Percentiles rank a stretch among this genome's conserved stretches.
Evolutionary conservation across 2,329 filamentous ascomycete genomes (phyloP).

Genomic region (Cephalotrichum gorgonifer): DNA sequence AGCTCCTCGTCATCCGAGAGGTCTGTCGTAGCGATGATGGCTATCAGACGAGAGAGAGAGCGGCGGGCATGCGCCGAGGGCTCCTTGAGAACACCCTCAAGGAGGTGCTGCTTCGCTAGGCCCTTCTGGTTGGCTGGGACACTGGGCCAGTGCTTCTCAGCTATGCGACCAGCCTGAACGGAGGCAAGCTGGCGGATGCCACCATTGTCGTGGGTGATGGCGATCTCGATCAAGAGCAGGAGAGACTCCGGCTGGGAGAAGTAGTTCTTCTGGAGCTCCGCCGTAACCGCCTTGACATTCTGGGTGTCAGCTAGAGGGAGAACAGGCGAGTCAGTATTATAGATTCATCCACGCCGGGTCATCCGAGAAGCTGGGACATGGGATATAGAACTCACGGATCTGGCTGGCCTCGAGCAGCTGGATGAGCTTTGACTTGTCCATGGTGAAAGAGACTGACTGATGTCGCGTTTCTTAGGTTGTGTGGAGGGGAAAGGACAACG

Average conservation of each 20-base stretch:
- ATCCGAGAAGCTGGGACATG: slow-evolving; percentile 5
- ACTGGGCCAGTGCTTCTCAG: slow-evolving; percentile 75
- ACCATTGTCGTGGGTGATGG: slow-evolving; percentile 64
- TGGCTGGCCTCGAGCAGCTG: slow-evolving; percentile 80
- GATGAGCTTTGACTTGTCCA: slow-evolving; percentile 62
- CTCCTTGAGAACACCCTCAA: slow-evolving; percentile 77
- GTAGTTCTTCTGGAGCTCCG: slow-evolving; percentile 85
- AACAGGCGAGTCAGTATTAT: slow-evolving; percentile 19
- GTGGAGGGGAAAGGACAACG: neutral
- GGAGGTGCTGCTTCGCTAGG: slow-evolving; percentile 69
- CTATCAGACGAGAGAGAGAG: slow-evolving; percentile 78
- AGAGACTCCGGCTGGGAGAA: slow-evolving; percentile 80
- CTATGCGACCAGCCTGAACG: slow-evolving; percentile 77
- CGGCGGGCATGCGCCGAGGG: slow-evolving; percentile 68
- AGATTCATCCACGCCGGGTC: slow-evolving; percentile 1
- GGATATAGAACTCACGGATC: slow-evolving; percentile 73
- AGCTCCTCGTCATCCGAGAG: slow-evolving; percentile 66
- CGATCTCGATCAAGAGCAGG: slow-evolving; percentile 76
- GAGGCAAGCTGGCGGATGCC: slow-evolving; percentile 81
- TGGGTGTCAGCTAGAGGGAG: slow-evolving; percentile 65
- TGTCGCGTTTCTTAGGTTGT: neutral
- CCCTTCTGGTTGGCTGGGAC: slow-evolving; percentile 67
- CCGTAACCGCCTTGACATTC: slow-evolving; percentile 80
- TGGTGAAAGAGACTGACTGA: slow-evolving; percentile 12
- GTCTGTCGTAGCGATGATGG: slow-evolving; percentile 76